Base-by-base conservation (phyloP, 768 basidiomycete genomes). In the Kwoniella sp. region DNA sequence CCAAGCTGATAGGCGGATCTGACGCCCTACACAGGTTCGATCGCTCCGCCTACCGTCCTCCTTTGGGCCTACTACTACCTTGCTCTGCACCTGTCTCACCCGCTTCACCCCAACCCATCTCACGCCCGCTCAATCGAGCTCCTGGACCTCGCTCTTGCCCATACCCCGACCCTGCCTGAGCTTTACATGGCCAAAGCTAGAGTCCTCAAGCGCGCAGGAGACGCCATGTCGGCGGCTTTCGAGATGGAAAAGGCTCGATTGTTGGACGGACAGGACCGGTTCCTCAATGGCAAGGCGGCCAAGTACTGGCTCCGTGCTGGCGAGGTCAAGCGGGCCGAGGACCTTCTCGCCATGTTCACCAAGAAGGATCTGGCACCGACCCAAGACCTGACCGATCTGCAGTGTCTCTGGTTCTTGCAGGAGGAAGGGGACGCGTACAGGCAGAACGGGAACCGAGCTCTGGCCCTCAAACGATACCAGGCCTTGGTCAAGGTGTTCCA, bases 11-110 rank as follows among this genome's bases (percentile, higher is more conserved):
- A n/a, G n/a, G n/a, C n/a, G n/a, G n/a, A n/a, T n/a, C n/a, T n/a
- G n/a, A n/a, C 0, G 8, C 32, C 28, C 25, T 12, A 43, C 14
- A 14, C 50, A 63, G 68, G 68, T 25, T 40, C 67, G 0, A 58
- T 77, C 23, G 83, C 85, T 37, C 77, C 81, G 7, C 91, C 93
- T 0, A 84, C 89, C 3, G 84, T 82, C 14, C 87, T 93, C 63
- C 80, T 98, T 10, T 99, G 95, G 95, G 84, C 87, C 9, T 81
- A 96, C 32, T 98, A 93, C 77, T 95, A 87, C 79, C 84, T 98
- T 43, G 85, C 90, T 0, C 89, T 93, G 0, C 81, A 80, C 67
- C 76, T 88, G 1, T 78, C 79, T 0, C 77, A 79, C 33, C 77
- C 77, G 22, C 60, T 66, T 15, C 60, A 71, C 32, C 69, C 60